Conservation (phyloP, 768 basidiomycete species). For the Podaxis sp. region DNA sequence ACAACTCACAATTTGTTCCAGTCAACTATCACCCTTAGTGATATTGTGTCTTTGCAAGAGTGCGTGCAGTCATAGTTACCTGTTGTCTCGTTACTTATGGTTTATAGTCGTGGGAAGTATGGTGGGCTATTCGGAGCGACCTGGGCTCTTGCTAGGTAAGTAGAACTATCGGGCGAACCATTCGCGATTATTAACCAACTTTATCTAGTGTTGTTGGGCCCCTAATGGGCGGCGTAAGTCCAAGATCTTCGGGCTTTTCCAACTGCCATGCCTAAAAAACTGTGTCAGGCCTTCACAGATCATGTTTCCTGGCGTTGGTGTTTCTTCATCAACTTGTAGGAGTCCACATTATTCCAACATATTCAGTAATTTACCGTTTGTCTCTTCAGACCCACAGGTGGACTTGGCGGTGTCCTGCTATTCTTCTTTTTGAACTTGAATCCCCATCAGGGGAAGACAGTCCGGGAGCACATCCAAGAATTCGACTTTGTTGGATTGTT, state of each 20-base stretch:
- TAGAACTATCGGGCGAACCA: background rate
- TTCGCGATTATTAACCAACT: slow-evolving; percentile 4
- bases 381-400: slow-evolving; percentile 64
- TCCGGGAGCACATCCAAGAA: slow-evolving; percentile 57
- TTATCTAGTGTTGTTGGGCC: slow-evolving; percentile 64
- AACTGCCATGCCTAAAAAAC: slow-evolving; percentile 7
- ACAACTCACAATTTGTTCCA: slow-evolving; percentile 18
- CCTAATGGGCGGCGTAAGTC: slow-evolving; percentile 75
- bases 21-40: slow-evolving; percentile 75
- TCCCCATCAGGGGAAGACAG: slow-evolving; percentile 59
- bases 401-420: slow-evolving; percentile 56
- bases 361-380: background rate
- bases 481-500: slow-evolving; percentile 74
- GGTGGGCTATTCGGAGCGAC: slow-evolving; percentile 75
- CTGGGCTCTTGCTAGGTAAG: slow-evolving; percentile 65
- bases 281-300: slow-evolving; percentile 64
- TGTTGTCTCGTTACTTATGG: background rate
- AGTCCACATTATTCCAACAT: slow-evolving; percentile 16
- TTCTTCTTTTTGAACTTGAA: slow-evolving; percentile 82
- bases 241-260: background rate
- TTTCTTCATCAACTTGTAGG: slow-evolving; percentile 73
- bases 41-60: slow-evolving; percentile 82
- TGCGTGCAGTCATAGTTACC: slow-evolving; percentile 22
- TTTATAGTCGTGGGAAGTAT: slow-evolving; percentile 69
- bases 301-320: slow-evolving; percentile 85